A percentile compares a stretch with the other conserved stretches of the same genome.
phyloP scores from a whole-genome alignment of 1,284 basidiomycete species.

The Cutaneotrichosporon cutaneum region DNA sequence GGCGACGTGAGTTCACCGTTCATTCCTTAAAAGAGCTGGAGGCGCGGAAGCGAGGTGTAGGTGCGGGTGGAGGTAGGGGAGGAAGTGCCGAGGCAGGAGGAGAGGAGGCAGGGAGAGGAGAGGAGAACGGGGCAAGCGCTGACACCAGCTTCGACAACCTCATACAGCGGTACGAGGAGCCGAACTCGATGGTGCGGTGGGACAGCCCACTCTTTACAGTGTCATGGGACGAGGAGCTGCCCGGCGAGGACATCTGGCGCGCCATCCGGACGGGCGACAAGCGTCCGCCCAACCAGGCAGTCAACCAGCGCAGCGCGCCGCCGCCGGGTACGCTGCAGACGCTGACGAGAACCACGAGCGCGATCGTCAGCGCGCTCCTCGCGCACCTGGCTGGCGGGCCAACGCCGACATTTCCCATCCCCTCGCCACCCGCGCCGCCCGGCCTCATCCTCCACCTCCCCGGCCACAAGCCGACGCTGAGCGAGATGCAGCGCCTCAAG shows the following conservation, averaged over 20 bases:
- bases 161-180: conserved; percentile 87
- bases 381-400: conserved; percentile 58
- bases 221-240: conserved; percentile 66
- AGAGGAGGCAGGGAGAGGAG: too few species aligned
- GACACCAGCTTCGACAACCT: conserved; percentile 77
- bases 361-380: conserved; percentile 68
- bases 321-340: conserved; percentile 76
- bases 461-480: conserved; percentile 67
- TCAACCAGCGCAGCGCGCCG: conserved; percentile 72
- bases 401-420: conserved; percentile 58
- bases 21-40: not conserved
- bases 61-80: not conserved
- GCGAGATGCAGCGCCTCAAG: conserved; percentile 81
- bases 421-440: conserved; percentile 58
- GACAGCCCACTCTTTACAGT: conserved; percentile 91
- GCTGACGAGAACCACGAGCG: conserved; percentile 68
- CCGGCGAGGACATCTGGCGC: conserved; percentile 73
- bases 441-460: conserved; percentile 57
- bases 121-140: too few species aligned
- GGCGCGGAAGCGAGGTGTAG: not conserved
- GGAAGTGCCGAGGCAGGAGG: too few species aligned
- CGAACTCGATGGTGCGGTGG: conserved; percentile 95
- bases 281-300: conserved; percentile 80
- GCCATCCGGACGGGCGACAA: conserved; percentile 74
- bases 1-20: conserved; percentile 64